phyloP scores from a whole-genome alignment of 2,329 filamentous ascomycete genomes.

The Colletotrichum sp. region DNA sequence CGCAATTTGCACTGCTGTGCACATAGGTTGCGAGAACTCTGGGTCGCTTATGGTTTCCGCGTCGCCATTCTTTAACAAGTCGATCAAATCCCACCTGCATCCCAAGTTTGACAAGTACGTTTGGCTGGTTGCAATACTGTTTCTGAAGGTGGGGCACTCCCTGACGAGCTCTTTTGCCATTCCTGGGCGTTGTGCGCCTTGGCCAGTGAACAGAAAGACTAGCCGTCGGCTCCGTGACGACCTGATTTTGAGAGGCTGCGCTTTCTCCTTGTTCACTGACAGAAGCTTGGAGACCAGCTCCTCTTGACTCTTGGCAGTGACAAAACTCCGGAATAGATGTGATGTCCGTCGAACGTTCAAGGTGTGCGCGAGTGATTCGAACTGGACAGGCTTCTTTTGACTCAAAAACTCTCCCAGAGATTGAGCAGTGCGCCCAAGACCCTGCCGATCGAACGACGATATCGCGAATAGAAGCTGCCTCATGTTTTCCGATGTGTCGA shows the following conservation, averaged over 20 bases:
- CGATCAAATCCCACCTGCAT: neutral
- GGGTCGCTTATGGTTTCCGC: slow-evolving; percentile 18
- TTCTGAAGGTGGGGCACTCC: slow-evolving; percentile 29
- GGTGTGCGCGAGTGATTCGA: neutral
- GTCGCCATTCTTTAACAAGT: neutral
- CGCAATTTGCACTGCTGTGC: slow-evolving; percentile 34
- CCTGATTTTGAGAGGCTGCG: neutral
- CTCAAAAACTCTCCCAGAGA: neutral
- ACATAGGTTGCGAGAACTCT: slow-evolving; percentile 33
- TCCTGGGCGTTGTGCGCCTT: slow-evolving; percentile 34
- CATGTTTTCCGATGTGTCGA: neutral
- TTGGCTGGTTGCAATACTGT: slow-evolving; percentile 1
- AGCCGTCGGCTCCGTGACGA: neutral
- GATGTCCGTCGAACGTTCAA: neutral
- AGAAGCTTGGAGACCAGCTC: neutral
- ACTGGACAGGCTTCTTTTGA: neutral
- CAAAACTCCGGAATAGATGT: neutral
- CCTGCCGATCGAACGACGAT: neutral
- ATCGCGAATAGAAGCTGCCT: neutral
- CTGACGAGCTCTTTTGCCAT: slow-evolving; percentile 35
- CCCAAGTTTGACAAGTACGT: neutral
- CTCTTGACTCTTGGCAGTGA: slow-evolving; percentile 22
- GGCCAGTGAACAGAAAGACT: slow-evolving; percentile 36
- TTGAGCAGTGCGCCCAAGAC: neutral
- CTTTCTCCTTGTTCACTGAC: neutral